Base-by-base conservation (phyloP, 495 filamentous ascomycete species). In the Daldinia grandis region DNA sequence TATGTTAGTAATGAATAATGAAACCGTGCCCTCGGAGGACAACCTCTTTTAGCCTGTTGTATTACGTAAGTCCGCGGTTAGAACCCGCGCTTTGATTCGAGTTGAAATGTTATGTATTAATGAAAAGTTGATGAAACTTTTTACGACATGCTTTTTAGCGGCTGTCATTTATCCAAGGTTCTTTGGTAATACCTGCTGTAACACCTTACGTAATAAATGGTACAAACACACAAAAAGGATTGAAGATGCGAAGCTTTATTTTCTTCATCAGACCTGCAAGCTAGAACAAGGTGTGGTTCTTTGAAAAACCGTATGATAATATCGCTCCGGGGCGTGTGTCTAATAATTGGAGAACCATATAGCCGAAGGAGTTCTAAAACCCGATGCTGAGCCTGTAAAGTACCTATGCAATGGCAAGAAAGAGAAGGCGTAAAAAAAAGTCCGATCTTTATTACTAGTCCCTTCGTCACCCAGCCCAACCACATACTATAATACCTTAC, bases 1-100 rank as follows among this genome's bases (percentile, higher is more conserved):
- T 33, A 40, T 28, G 66, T 63, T 72, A 68, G 53, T 72, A 59
- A 70, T 70, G 51, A 70, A 60, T 72, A 59, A 70, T 70, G 51
- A 70, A 60, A 61, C 64, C 54, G 61, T 55, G 33, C 55, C 27
- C 38, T 57, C 61, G 58, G 54, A 63, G 58, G 37, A 44, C 25
- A 12, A 21, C 30, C 53, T 33, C 31, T 30, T 40, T 62, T 64
- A 72, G 64, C 64, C 64, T 68, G 60, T 68, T 17, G 42, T 53
- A 65, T 72, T 68, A 72, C 69, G 64, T 72, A 72, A 72, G 60
- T 68, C 15, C 24, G 33, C 50, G 49, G 31, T 57, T 54, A 49
- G 68, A 62, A 71, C 57, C 65, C 65, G 65, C 57, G 63, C 62
- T 42, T 57, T 42, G 21, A 42, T 17, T 38, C 40, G 49, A 49